These are phyloP conservation scores for Priceomyces haplophilus DNA, from an alignment of 805 yeast species.

Conservation along the genomic window DNA sequence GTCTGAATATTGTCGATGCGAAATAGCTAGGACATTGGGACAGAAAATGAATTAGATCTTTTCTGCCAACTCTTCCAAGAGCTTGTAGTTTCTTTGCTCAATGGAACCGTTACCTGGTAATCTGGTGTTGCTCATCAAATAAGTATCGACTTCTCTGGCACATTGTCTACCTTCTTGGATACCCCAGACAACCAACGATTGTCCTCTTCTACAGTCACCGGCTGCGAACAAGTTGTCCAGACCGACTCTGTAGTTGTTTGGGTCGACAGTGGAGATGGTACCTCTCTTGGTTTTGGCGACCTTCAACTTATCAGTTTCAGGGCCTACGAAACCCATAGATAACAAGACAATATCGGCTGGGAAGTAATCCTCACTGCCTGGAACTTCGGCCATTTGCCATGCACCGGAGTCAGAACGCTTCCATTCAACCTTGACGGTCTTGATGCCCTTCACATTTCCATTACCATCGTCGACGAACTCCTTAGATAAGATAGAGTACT, in stretches of 20 bases:
- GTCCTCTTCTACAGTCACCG: slow-evolving; percentile 99
- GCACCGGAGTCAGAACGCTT: slow-evolving; percentile 92
- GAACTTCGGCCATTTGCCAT: slow-evolving; percentile 98
- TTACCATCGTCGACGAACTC: slow-evolving; percentile 94
- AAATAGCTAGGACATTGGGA: background rate
- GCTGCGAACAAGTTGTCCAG: slow-evolving; percentile 82
- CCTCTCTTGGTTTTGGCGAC: slow-evolving; percentile 78
- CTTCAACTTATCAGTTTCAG: slow-evolving; percentile 76
- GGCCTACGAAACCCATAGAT: slow-evolving; percentile 98
- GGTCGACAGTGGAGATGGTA: slow-evolving; percentile 63
- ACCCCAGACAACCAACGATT: slow-evolving; percentile 98
- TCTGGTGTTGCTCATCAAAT: slow-evolving; percentile 71
- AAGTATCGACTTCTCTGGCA: slow-evolving; percentile 88
- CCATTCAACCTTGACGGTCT: slow-evolving; percentile 98
- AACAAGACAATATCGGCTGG: slow-evolving; percentile 91
- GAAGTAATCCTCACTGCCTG: slow-evolving; percentile 90
- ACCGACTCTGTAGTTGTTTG: slow-evolving; percentile 64
- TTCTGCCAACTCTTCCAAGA: slow-evolving; percentile 74
- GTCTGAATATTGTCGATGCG: background rate
- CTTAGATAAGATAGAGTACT: slow-evolving; percentile 90
- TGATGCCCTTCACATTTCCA: slow-evolving; percentile 92
- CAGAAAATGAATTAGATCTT: slow-evolving; percentile 36
- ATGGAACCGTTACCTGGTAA: slow-evolving; percentile 95
- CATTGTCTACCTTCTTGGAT: slow-evolving; percentile 99
- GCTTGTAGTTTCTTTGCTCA: slow-evolving; percentile 75